These are phyloP conservation scores for Hyaloperonospora arabidopsidis DNA, from an alignment of 352 stramenopile genomes.

Conservation along the genomic window DNA sequence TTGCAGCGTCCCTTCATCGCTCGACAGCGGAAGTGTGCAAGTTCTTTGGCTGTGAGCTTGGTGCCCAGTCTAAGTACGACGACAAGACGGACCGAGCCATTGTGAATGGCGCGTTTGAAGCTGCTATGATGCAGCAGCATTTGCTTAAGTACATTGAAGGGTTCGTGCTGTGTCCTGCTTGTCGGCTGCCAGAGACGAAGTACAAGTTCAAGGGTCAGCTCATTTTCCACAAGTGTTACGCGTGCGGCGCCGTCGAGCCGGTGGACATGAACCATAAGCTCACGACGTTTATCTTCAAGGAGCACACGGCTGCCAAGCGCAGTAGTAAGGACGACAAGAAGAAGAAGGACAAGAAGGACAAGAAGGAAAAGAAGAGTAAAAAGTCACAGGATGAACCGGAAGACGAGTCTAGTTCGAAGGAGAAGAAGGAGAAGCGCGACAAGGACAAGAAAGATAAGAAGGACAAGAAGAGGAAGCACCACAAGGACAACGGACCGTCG, in stretches of 20 bases:
- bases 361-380: constrained; percentile 45
- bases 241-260: constrained; percentile 94
- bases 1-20: constrained; percentile 91
- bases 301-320: constrained; percentile 91
- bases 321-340: constrained; percentile 80
- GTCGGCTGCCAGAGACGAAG: constrained; percentile 95
- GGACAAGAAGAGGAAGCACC: constrained; percentile 66
- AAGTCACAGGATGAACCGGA: constrained; percentile 53
- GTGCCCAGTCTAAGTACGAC: constrained; percentile 96
- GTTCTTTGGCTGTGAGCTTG: constrained; percentile 98
- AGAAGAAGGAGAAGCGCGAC: constrained; percentile 61
- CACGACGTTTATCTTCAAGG: constrained; percentile 94
- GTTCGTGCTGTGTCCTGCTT: constrained; percentile 97
- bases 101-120: constrained; percentile 95
- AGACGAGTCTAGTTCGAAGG: constrained; percentile 48
- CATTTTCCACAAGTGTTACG: constrained; percentile 98
- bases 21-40: constrained; percentile 95
- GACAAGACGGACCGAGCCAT: constrained; percentile 92
- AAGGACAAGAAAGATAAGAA: constrained; percentile 68
- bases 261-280: constrained; percentile 99
- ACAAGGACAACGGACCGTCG: constrained; percentile 83
- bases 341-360: constrained; percentile 60
- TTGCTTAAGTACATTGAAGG: constrained; percentile 97
- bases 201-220: constrained; percentile 98
- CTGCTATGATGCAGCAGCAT: constrained; percentile 90